Base-by-base conservation (phyloP, 2,329 filamentous ascomycete genomes). In the Paraphaeosphaeria minitans region DNA sequence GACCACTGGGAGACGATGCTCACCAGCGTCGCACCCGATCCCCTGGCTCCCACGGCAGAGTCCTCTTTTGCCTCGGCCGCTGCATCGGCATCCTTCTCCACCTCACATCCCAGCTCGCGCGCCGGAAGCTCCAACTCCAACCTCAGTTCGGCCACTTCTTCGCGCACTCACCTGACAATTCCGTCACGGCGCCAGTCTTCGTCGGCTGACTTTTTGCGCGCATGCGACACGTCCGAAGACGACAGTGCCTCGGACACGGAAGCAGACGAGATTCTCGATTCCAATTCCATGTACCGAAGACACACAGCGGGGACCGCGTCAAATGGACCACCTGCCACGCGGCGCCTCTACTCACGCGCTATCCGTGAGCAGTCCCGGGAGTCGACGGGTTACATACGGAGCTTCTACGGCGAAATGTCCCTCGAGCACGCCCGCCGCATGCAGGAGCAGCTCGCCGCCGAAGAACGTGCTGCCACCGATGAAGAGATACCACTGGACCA, bases 1-100 rank as follows among this genome's bases (percentile, higher is more conserved):
- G 84, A 86, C 62, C 82, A 84, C 51, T 97, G 93, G 93, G 89
- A 94, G 59, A 92, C 88, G 3, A 86, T 97, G 54, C 81, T 93
- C 57, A 89, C 85, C 7, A 96, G 91, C 0, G 84, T 97, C 60
- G 89, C 90, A 0, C 91, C 92, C 0, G 93, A 97, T 73, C 87
- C 89, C 16, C 89, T 91, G 61, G 84, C 91, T 2, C 92, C 93
- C 0, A 96, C 90, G 66, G 85, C 87, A 1, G 87, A 90, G 31
- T 93, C 92, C 0, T 97, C 93, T 0, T 97, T 97, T 73, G 85
- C 88, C 0, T 93, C 91, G 10, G 83, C 83, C 1, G 80, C 80
- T n/a, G 80, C 83, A 4, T 81, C 82, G 41, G 81, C 81, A 13
- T 84, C 84, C 0, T 82, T 81, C 55, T 75, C 76, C 35, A 72